Percentiles rank a stretch among this genome's conserved stretches.
Evolutionary conservation across 2,329 filamentous ascomycete genomes (phyloP).

Genomic region (Byssochlamys sp.): DNA sequence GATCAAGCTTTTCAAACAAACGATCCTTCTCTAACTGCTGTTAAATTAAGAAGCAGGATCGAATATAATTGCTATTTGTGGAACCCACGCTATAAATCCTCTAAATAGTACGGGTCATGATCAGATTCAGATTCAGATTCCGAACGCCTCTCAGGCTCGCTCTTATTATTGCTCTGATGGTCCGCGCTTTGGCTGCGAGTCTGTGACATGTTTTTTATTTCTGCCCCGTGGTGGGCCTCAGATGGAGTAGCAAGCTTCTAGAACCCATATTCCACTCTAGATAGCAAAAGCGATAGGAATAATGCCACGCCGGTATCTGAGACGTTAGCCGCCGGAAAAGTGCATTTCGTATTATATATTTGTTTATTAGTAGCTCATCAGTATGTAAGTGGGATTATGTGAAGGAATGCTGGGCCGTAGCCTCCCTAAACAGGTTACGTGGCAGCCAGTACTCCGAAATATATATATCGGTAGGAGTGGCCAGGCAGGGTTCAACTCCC

Average conservation of each 20-base stretch:
- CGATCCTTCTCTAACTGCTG: background rate
- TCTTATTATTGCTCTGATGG: background rate
- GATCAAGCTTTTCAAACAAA: background rate
- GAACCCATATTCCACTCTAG: background rate
- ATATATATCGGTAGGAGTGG: too few species aligned
- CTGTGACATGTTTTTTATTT: background rate
- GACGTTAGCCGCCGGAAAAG: background rate
- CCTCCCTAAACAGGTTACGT: too few species aligned
- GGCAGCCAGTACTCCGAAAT: too few species aligned
- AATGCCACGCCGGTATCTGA: background rate
- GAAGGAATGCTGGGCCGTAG: too few species aligned
- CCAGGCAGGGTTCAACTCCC: too few species aligned
- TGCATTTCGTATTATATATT: too few species aligned
- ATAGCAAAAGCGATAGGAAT: background rate
- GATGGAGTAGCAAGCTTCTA: background rate
- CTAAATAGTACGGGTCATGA: background rate
- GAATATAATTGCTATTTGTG: background rate
- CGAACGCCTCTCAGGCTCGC: background rate
- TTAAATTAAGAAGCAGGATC: background rate
- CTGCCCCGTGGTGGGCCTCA: background rate
- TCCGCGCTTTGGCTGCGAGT: background rate
- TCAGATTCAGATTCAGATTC: background rate
- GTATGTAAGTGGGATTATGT: too few species aligned
- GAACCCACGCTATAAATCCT: background rate
- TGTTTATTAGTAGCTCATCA: too few species aligned